phyloP scores from a whole-genome alignment of 225 moss, liverwort and hornwort genomes.

The Physcomitrium patens region DNA sequence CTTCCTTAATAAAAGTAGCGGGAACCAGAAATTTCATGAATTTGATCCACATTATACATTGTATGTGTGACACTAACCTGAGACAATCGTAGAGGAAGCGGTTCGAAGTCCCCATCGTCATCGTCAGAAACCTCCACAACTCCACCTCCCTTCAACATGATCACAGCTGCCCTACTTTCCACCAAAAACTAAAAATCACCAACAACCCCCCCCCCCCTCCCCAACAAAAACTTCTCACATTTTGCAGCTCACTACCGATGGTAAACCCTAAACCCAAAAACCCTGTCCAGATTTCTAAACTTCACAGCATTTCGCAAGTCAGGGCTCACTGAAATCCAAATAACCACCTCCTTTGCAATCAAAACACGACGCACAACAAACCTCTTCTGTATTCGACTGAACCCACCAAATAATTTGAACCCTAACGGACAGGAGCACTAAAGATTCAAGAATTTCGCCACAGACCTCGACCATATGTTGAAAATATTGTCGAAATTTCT shows the following conservation, averaged over 20 bases:
- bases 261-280: neutral
- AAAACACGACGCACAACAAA: too few relatives aligned
- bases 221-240: slow-evolving; percentile 5
- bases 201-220: too few relatives aligned
- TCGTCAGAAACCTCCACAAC: slow-evolving; percentile 41
- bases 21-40: neutral
- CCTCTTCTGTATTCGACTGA: too few relatives aligned
- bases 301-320: too few relatives aligned
- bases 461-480: too few relatives aligned
- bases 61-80: slow-evolving; percentile 30
- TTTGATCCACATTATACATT: neutral
- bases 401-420: too few relatives aligned
- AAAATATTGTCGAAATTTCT: too few relatives aligned
- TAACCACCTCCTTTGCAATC: too few relatives aligned
- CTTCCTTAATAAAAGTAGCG: neutral
- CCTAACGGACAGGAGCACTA: too few relatives aligned
- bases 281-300: too few relatives aligned
- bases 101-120: slow-evolving; percentile 51
- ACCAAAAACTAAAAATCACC: slow-evolving; percentile 11
- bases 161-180: neutral
- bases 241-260: neutral
- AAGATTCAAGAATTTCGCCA: too few relatives aligned
- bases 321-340: too few relatives aligned
- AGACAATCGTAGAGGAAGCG: slow-evolving; percentile 41
- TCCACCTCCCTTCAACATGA: slow-evolving; percentile 39